Evolutionary conservation across 1,139 yeast species (phyloP).

Genomic region (Meyerozyma athensensis): DNA sequence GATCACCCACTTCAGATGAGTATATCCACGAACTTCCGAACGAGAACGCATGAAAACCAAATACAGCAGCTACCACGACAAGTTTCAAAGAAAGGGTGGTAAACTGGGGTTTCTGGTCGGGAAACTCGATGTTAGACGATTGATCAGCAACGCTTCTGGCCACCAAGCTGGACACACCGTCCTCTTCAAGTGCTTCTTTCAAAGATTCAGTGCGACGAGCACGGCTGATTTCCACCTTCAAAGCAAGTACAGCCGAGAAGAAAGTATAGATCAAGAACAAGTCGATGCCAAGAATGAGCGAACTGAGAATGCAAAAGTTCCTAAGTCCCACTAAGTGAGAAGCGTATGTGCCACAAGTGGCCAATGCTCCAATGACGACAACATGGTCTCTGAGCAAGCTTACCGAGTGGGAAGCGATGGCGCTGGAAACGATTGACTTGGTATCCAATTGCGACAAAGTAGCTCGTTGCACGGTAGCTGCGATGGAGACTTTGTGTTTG

Average conservation of each 20-base stretch:
- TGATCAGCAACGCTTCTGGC: constrained; percentile 56
- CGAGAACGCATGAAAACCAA: constrained; percentile 72
- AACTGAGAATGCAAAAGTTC: constrained; percentile 77
- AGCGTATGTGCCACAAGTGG: constrained; percentile 66
- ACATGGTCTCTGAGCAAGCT: constrained; percentile 76
- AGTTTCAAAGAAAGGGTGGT: constrained; percentile 53
- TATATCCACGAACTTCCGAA: constrained; percentile 71
- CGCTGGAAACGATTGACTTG: constrained; percentile 45
- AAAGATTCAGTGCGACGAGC: constrained; percentile 83
- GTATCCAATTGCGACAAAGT: constrained; percentile 35
- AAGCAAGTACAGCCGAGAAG: constrained; percentile 77
- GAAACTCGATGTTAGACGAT: constrained; percentile 50
- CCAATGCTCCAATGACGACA: constrained; percentile 69
- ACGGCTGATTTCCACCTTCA: constrained; percentile 84
- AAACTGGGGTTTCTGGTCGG: constrained; percentile 28
- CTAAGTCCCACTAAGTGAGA: constrained; percentile 68
- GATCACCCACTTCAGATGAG: constrained; percentile 26
- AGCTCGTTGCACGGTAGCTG: constrained; percentile 55
- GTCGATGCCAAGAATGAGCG: constrained; percentile 71
- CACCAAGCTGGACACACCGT: constrained; percentile 74
- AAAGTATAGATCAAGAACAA: constrained; percentile 74
- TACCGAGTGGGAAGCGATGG: constrained; percentile 64
- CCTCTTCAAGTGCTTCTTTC: constrained; percentile 85
- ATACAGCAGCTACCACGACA: constrained; percentile 61
- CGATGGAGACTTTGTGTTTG: constrained; percentile 77